Conservation (phyloP, 495 filamentous ascomycete genomes). For the Tuber indicum region DNA sequence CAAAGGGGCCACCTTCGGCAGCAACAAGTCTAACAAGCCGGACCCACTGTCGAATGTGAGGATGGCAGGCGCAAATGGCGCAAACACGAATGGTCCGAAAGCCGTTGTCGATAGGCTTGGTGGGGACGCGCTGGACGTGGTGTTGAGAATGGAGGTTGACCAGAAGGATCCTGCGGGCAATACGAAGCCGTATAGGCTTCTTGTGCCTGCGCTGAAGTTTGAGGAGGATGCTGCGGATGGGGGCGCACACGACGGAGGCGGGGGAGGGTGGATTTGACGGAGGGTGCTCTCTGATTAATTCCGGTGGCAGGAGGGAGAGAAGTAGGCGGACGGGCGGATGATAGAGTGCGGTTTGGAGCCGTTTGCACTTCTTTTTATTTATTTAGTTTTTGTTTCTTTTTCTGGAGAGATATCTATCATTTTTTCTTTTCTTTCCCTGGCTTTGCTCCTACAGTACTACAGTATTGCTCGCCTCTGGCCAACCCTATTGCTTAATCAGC, state of each 20-base stretch:
- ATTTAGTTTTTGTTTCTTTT: constrained; percentile 6
- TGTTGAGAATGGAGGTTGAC: constrained; percentile 78
- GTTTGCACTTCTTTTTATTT: not conserved
- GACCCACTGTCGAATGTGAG: not conserved
- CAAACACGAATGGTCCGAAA: constrained; percentile 1
- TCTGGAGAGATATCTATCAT: not conserved
- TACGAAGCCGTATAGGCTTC: constrained; percentile 76
- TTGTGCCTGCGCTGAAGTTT: constrained; percentile 65
- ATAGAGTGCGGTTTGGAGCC: not conserved
- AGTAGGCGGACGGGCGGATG: not conserved
- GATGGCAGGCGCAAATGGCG: constrained; percentile 15
- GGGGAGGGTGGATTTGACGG: constrained; percentile 28
- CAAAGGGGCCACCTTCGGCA: constrained; percentile 21
- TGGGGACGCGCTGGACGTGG: constrained; percentile 73
- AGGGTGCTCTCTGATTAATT: not conserved
- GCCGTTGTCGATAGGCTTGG: constrained; percentile 31
- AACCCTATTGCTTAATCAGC: not conserved
- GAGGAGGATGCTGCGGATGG: constrained; percentile 1
- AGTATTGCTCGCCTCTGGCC: not conserved
- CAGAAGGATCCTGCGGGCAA: constrained; percentile 79
- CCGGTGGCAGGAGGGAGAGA: not conserved
- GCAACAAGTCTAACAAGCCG: constrained; percentile 12
- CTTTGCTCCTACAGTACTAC: not conserved
- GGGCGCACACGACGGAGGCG: constrained; percentile 9
- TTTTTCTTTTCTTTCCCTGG: not conserved